Base-by-base conservation (phyloP, 495 filamentous ascomycete genomes). In the Podospora tetraspora region DNA sequence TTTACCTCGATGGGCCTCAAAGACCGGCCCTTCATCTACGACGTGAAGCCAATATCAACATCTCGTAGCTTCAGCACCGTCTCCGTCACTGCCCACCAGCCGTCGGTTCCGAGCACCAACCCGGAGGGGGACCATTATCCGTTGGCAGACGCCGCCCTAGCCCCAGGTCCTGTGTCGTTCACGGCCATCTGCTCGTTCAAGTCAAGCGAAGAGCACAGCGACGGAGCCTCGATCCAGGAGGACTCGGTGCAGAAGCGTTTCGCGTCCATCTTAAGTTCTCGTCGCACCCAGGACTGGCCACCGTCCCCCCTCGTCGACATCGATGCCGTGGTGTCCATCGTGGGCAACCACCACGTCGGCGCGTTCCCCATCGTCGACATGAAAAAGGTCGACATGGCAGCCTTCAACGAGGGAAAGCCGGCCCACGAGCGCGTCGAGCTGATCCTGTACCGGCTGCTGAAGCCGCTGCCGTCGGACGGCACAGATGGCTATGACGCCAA, bases 151-250 rank as follows among this genome's bases (percentile, higher is more conserved):
- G 76, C 78, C 13, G 30, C 70, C 24, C 70, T 78, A 1, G 77
- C 77, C 6, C 70, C 80, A 1, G 79, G 81, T 32, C 78, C 79
- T 19, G 83, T 87, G 32, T 86, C 83, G 74, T 92, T 91, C 77
- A 83, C 82, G 0, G 84, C 85, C 37, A 74, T 89, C 4, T 81
- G 82, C 69, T 90, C 88, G 23, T 90, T 92, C 80, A 89, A 90
- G 71, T 69, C 73, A 6, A 73, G 80, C 1, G 75, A 73, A 34
- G 66, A 71, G 3, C 68, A 77, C 65, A 77, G 69, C 60, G 67
- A 69, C 23, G 76, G 76, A 16, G 62, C 77, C 29, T 75, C 72
- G 3, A 72, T 67, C 5, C 79, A 82, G 65, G 80, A 83, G 29
- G 57, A 52, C 2, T 59, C 81, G 1, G 70, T 73, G 3, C 81